Conservation (phyloP, 2,329 filamentous ascomycete genomes). For the Ceratocystis colombiana region DNA sequence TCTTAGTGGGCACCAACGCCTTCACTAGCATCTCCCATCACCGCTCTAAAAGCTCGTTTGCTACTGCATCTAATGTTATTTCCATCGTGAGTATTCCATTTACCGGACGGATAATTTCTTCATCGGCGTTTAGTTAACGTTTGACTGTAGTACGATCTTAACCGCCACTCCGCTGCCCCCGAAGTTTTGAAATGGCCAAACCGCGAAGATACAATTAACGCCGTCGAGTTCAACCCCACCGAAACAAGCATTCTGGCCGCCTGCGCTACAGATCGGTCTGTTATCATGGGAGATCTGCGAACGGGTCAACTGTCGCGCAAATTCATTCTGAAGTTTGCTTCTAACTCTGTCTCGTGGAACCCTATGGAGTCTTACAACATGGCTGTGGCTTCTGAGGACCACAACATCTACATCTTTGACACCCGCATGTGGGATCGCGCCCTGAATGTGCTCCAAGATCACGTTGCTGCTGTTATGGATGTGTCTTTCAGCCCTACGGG, state of each 20-base stretch:
- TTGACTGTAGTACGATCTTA: conserved; percentile 58
- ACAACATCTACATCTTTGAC: conserved; percentile 81
- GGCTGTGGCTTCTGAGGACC: conserved; percentile 85
- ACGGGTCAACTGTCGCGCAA: conserved; percentile 75
- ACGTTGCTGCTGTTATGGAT: conserved; percentile 88
- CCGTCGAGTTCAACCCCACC: conserved; percentile 81
- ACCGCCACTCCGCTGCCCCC: conserved; percentile 66
- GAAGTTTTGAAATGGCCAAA: conserved; percentile 83
- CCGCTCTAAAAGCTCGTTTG: conserved; percentile 66
- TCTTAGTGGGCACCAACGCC: conserved; percentile 56
- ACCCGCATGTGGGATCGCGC: conserved; percentile 83
- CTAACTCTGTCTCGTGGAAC: conserved; percentile 82
- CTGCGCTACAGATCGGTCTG: conserved; percentile 69
- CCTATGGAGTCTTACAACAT: conserved; percentile 97
- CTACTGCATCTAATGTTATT: conserved; percentile 64
- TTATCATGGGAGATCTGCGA: conserved; percentile 86
- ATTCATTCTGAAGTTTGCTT: conserved; percentile 69
- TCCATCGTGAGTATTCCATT: conserved; percentile 43
- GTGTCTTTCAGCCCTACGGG: conserved; percentile 92
- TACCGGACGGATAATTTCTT: neutral
- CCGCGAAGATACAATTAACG: conserved; percentile 78
- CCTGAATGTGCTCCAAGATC: conserved; percentile 80
- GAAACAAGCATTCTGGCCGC: conserved; percentile 87
- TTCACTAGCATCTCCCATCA: conserved; percentile 83
- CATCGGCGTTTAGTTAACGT: neutral